Evolutionary conservation across 2,329 filamentous ascomycete species (phyloP), one percentile per base, ranked within the genome.

Genomic region (Dactylonectria estremocensis): DNA sequence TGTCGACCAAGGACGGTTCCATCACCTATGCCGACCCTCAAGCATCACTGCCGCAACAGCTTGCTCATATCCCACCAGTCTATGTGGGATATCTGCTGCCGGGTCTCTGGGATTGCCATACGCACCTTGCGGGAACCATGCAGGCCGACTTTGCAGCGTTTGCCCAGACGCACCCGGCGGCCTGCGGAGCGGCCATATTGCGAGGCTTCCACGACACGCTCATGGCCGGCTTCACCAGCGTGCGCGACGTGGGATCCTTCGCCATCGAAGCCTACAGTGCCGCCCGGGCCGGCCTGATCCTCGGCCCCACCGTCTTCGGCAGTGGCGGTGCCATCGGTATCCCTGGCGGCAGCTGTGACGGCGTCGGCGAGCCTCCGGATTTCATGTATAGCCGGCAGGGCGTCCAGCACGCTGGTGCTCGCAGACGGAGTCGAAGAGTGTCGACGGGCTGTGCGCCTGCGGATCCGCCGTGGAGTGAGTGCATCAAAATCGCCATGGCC

Each of bases 61-160:
- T 28, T 28, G 24, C 24, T 28, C 7, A 5, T 7, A 28, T 28
- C 5, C 33, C 20, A 4, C 33, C 11, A 5, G 45, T 13, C 10
- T 7, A n/a, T n/a, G 61, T 64, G 5, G n/a, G 14, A 5, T 80
- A 84, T 10, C 72, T 86, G 9, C 83, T 88, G 77, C 86, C 86
- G 0, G 86, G 86, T 2, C 80, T 89, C 22, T 88, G 86, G 85
- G 86, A 88, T 64, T 84, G 81, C 67, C 86, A 88, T 72, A 80
- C 82, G 0, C 86, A 88, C 72, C 85, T 84, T 67, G 69, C 80
- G 5, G 86, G 83, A n/a, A 64, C 76, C 2, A 14, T 24, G 6
- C n/a, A 11, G 2, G 54, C 31, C 3, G 61, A 57, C 16, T 64
- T 52, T 18, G 3, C 45, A 5, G 46, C 9, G 1, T 45, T 57